A percentile compares a stretch with the other conserved stretches of the same genome.
phyloP scores from a whole-genome alignment of 2,329 filamentous ascomycete species.

The Esteya vermicola region DNA sequence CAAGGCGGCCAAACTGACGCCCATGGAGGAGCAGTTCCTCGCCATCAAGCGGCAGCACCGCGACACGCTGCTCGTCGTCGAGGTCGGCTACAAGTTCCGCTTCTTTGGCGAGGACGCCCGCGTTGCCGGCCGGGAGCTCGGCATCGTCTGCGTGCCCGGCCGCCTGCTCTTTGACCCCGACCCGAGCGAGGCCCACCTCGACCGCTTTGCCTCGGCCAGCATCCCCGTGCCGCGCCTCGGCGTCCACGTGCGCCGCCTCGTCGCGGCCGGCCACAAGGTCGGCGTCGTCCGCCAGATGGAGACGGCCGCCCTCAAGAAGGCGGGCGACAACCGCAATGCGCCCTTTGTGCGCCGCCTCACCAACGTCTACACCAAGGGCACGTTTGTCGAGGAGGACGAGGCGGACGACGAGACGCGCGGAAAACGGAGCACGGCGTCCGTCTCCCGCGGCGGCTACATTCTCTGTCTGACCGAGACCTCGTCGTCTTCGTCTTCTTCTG shows the following conservation, averaged over 20 bases:
- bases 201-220: conserved; percentile 87
- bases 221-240: conserved; percentile 84
- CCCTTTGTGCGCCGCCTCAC: conserved; percentile 89
- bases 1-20: conserved; percentile 64
- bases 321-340: conserved; percentile 82
- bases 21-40: conserved; percentile 84
- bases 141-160: conserved; percentile 92
- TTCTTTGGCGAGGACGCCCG: conserved; percentile 95
- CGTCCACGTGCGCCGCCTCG: conserved; percentile 86
- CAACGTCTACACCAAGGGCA: conserved; percentile 95
- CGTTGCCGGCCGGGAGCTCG: conserved; percentile 74
- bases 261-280: conserved; percentile 88
- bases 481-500: no score
- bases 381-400: conserved; percentile 88
- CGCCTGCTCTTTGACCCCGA: conserved; percentile 93
- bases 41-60: conserved; percentile 86
- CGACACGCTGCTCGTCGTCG: conserved; percentile 81
- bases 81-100: conserved; percentile 95
- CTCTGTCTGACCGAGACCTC: conserved; percentile 89
- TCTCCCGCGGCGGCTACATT: conserved; percentile 65
- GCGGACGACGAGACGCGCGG: conserved; percentile 57
- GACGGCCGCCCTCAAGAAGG: conserved; percentile 90
- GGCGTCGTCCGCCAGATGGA: conserved; percentile 90
- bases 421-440: conserved; percentile 20
- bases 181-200: conserved; percentile 79